These are phyloP conservation scores for Penicillium digitatum DNA, from an alignment of 2,329 filamentous ascomycete species.

Conservation along the genomic window DNA sequence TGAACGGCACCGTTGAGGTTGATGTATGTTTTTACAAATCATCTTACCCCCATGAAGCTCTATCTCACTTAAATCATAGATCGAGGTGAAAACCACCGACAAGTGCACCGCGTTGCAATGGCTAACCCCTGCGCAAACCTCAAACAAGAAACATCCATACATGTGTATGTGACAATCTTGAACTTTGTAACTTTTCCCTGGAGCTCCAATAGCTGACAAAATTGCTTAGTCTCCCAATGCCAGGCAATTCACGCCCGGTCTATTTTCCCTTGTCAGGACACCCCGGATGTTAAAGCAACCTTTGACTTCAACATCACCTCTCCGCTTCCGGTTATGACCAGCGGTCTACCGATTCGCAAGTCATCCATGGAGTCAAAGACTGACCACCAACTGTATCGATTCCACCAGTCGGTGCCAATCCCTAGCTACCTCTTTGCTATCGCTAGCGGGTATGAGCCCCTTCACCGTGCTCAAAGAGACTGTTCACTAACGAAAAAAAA, in stretches of 20 bases:
- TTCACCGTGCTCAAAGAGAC: neutral
- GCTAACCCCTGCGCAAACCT: constrained; percentile 89
- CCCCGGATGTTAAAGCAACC: constrained; percentile 94
- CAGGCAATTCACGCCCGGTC: constrained; percentile 94
- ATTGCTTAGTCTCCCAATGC: constrained; percentile 70
- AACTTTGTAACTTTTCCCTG: neutral
- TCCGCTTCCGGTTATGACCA: constrained; percentile 83
- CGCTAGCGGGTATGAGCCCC: constrained; percentile 53
- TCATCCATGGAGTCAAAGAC: constrained; percentile 52
- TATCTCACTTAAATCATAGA: constrained; percentile 38
- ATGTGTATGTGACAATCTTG: constrained; percentile 58
- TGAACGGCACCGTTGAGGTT: constrained; percentile 48
- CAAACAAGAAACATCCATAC: constrained; percentile 92
- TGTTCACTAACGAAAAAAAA: neutral
- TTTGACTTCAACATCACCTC: constrained; percentile 86
- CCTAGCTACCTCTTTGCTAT: constrained; percentile 94
- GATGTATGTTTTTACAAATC: constrained; percentile 37
- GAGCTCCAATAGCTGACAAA: neutral
- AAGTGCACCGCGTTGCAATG: constrained; percentile 92
- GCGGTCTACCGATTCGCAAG: constrained; percentile 62
- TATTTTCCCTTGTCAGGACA: constrained; percentile 95
- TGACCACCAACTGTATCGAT: constrained; percentile 66
- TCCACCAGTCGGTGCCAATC: constrained; percentile 87
- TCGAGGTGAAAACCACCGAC: constrained; percentile 74
- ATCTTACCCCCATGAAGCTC: neutral